A percentile compares a stretch with the other conserved stretches of the same genome.
phyloP scores from a whole-genome alignment of 148 eudicot genomes.

The Cornus kousa region DNA sequence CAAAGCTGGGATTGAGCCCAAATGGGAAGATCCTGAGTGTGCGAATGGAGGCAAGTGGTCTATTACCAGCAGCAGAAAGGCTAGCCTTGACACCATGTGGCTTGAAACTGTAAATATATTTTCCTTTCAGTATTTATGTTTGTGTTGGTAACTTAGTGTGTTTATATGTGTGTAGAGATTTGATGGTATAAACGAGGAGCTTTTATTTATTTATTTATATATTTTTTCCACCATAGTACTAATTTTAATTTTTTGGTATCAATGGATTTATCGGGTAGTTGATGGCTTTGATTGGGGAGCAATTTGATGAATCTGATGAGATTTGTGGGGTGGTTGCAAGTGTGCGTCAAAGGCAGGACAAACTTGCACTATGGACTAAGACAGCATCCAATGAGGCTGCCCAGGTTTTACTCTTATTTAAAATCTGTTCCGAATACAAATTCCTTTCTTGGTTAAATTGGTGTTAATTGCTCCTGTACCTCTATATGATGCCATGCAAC shows the following conservation, averaged over 20 bases:
- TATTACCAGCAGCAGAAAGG: slow-evolving; percentile 50
- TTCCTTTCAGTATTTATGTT: neutral
- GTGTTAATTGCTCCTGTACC: neutral
- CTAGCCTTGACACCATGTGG: slow-evolving; percentile 80
- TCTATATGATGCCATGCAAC: too few relatives aligned
- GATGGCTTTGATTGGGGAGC: slow-evolving; percentile 96
- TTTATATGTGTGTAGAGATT: neutral
- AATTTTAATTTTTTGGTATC: neutral
- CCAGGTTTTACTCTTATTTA: slow-evolving; percentile 56
- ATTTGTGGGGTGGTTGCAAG: slow-evolving; percentile 97
- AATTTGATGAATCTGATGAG: slow-evolving; percentile 88
- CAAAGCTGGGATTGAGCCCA: slow-evolving; percentile 88
- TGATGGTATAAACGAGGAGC: neutral
- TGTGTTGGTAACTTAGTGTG: neutral
- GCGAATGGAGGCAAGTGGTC: slow-evolving; percentile 99
- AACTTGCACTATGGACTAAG: slow-evolving; percentile 86
- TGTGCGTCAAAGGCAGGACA: slow-evolving; percentile 81
- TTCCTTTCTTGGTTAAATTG: neutral
- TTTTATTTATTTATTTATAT: too few relatives aligned
- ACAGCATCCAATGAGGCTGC: slow-evolving; percentile 86
- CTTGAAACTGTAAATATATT: slow-evolving; percentile 75
- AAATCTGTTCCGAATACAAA: neutral
- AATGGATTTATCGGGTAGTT: slow-evolving; percentile 38
- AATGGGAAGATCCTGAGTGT: slow-evolving; percentile 99
- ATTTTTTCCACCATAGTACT: neutral